Evolutionary conservation across 495 filamentous ascomycete species (phyloP).

Genomic region (Xylaria castorea): DNA sequence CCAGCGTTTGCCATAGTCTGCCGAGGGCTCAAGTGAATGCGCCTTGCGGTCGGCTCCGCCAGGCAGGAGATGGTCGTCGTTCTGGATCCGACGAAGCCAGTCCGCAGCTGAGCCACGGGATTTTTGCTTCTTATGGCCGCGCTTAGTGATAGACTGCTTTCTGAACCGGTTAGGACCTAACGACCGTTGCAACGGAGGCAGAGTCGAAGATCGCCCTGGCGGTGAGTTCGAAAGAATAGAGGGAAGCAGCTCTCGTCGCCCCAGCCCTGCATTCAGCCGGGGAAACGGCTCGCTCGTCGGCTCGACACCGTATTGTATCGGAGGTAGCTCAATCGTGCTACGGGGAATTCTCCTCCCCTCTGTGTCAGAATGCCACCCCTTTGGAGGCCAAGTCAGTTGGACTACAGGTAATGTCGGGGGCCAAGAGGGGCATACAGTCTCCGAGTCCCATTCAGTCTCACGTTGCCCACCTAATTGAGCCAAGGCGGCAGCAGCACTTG

Average conservation of each 20-base stretch:
- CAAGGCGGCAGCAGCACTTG: constrained; percentile 83
- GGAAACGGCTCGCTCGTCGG: constrained; percentile 74
- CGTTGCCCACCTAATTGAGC: constrained; percentile 83
- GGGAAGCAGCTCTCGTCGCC: constrained; percentile 74
- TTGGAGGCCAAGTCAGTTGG: constrained; percentile 23
- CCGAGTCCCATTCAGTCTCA: constrained; percentile 83
- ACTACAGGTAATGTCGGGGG: constrained; percentile 2
- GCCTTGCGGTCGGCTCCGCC: constrained; percentile 82
- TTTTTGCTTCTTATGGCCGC: constrained; percentile 75
- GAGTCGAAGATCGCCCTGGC: constrained; percentile 82
- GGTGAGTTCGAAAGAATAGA: constrained; percentile 82
- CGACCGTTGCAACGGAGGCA: constrained; percentile 77
- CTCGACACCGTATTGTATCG: constrained; percentile 68
- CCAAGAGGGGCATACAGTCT: constrained; percentile 65
- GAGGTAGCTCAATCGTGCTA: constrained; percentile 76
- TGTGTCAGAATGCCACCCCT: constrained; percentile 78
- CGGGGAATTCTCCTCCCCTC: constrained; percentile 62
- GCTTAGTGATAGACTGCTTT: constrained; percentile 83
- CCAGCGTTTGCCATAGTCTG: constrained; percentile 85
- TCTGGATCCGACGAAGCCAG: constrained; percentile 58
- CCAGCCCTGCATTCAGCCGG: constrained; percentile 63
- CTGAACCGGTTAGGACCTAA: constrained; percentile 69
- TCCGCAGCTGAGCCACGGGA: constrained; percentile 65
- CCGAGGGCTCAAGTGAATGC: constrained; percentile 80
- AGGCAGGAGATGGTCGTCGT: constrained; percentile 62